phyloP scores from a whole-genome alignment of 768 basidiomycete genomes.

The Termitomyces heimii region DNA sequence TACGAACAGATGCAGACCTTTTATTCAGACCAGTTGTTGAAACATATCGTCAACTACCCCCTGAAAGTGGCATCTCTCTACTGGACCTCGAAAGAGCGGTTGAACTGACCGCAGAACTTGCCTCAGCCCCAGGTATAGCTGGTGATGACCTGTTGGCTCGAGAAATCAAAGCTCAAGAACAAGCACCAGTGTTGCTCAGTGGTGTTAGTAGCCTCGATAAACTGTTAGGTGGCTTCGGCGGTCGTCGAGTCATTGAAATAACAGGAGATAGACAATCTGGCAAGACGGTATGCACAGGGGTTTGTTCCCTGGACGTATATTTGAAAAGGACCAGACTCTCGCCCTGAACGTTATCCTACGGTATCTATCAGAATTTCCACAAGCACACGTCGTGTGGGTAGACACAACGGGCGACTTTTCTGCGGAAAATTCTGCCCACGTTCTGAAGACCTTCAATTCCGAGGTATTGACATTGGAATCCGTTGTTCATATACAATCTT shows the following conservation, averaged over 20 bases:
- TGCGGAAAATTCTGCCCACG: constrained; percentile 34
- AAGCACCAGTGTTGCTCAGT: constrained; percentile 19
- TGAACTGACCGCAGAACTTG: constrained; percentile 30
- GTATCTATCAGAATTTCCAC: constrained; percentile 33
- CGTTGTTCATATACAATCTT: neutral
- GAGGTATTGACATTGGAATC: constrained; percentile 13
- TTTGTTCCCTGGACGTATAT: neutral
- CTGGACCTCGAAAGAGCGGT: constrained; percentile 40
- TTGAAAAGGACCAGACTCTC: constrained; percentile 40
- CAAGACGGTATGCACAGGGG: constrained; percentile 50
- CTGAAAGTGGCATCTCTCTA: constrained; percentile 36
- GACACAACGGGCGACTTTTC: constrained; percentile 70
- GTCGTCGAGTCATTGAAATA: constrained; percentile 55
- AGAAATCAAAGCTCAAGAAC: constrained; percentile 14
- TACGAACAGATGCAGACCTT: constrained; percentile 54
- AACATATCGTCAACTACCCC: constrained; percentile 45
- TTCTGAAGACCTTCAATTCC: constrained; percentile 26
- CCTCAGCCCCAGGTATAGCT: constrained; percentile 37
- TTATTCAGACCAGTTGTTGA: constrained; percentile 45
- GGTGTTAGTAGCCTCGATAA: constrained; percentile 48
- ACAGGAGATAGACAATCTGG: constrained; percentile 62
- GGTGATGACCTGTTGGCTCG: constrained; percentile 23
- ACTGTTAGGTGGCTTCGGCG: constrained; percentile 45
- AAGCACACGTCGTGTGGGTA: constrained; percentile 56
- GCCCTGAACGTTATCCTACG: constrained; percentile 53